These are phyloP conservation scores for Oryza meyeriana DNA, from an alignment of 176 grass and related monocot species.

Conservation along the genomic window DNA sequence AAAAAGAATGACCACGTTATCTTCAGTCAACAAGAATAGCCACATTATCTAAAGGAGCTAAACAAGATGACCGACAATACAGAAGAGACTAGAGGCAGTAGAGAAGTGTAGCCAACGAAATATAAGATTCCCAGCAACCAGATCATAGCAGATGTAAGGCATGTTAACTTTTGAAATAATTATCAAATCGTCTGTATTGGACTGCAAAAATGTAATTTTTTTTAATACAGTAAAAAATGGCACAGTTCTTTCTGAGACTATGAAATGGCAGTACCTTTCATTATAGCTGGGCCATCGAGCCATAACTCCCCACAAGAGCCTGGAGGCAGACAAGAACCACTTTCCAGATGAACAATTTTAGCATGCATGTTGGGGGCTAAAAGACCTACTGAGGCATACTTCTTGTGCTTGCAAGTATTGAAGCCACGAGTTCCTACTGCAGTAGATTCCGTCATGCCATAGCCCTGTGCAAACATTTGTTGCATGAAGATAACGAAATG, in stretches of 20 bases:
- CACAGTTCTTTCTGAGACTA: not conserved
- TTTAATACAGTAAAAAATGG: not conserved
- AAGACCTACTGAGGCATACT: conserved; percentile 73
- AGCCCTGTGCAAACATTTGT: conserved; percentile 59
- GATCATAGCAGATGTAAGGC: not conserved
- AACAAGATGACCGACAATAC: not conserved
- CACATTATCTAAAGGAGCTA: not conserved
- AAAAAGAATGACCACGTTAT: not conserved
- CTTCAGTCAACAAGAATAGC: not conserved
- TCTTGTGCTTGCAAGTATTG: conserved; percentile 63
- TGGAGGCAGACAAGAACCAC: conserved; percentile 59
- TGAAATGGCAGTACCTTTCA: conserved; percentile 59
- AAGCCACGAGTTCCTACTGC: conserved; percentile 87
- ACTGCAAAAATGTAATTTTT: not conserved
- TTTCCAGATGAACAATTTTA: conserved; percentile 68
- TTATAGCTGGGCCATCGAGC: conserved; percentile 74
- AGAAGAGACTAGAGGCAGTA: not conserved
- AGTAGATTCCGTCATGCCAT: conserved; percentile 92
- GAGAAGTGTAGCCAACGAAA: not conserved
- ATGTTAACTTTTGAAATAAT: not conserved
- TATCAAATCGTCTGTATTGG: not conserved
- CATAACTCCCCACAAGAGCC: conserved; percentile 68
- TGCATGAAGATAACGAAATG: not conserved
- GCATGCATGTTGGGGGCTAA: conserved; percentile 88
- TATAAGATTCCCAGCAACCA: not conserved